Evolutionary conservation across 805 yeast genomes (phyloP).

Genomic region (Maudiozyma serrabonitensis): DNA sequence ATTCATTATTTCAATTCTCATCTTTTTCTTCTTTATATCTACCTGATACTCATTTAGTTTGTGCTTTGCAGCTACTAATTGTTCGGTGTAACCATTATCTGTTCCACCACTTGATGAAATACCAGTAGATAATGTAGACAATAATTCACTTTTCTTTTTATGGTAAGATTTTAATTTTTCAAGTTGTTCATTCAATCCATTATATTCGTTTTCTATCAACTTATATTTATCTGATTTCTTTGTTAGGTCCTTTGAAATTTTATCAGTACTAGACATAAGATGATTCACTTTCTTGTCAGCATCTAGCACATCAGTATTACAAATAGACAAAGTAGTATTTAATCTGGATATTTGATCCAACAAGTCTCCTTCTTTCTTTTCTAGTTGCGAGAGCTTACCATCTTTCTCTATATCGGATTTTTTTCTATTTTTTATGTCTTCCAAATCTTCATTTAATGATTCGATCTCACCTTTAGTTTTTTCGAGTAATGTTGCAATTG

Average conservation of each 20-base stretch:
- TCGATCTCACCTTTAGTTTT: constrained; percentile 45
- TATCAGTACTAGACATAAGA: constrained; percentile 28
- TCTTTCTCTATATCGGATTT: constrained; percentile 54
- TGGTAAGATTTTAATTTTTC: constrained; percentile 37
- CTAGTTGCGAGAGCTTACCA: constrained; percentile 49
- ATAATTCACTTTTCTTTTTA: constrained; percentile 60
- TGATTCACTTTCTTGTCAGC: constrained; percentile 33
- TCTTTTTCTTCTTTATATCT: constrained; percentile 45
- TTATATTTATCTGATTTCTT: constrained; percentile 32
- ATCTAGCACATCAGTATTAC: constrained; percentile 47
- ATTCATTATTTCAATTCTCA: constrained; percentile 49
- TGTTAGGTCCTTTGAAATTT: constrained; percentile 28
- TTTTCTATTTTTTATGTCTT: constrained; percentile 40
- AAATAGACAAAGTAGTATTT: constrained; percentile 52
- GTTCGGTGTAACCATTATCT: constrained; percentile 69
- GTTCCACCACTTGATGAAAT: constrained; percentile 72
- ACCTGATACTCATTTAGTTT: constrained; percentile 45
- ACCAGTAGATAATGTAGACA: constrained; percentile 79
- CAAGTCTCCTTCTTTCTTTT: constrained; percentile 43
- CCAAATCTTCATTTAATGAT: constrained; percentile 52
- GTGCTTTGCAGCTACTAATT: constrained; percentile 53
- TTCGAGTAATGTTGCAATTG: constrained; percentile 36
- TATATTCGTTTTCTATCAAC: constrained; percentile 37
- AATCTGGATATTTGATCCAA: constrained; percentile 60
- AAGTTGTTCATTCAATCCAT: constrained; percentile 35